Evolutionary conservation across 1,284 basidiomycete species (phyloP).

Genomic region (Cryptococcus maquisensis): DNA sequence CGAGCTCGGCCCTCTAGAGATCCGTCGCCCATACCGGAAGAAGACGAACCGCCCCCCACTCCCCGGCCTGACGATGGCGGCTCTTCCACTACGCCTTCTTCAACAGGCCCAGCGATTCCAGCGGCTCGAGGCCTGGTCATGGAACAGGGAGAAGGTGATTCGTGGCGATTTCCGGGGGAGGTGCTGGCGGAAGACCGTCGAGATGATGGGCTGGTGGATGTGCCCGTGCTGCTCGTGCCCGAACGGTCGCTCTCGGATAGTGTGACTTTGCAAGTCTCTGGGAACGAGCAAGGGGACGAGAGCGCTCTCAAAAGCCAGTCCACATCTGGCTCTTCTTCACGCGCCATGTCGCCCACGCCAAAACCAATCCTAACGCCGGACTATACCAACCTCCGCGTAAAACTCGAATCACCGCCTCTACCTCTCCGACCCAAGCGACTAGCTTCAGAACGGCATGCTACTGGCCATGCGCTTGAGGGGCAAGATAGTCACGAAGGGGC

Average conservation of each 20-base stretch:
- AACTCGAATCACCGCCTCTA: neutral
- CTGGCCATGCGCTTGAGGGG: neutral
- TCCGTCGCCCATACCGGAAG: constrained; percentile 11
- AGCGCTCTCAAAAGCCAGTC: too few species aligned
- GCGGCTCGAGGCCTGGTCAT: too few species aligned
- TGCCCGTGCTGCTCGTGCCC: constrained; percentile 12
- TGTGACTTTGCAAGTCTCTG: too few species aligned
- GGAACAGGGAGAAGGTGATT: too few species aligned
- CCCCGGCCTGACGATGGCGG: too few species aligned
- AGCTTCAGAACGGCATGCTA: neutral
- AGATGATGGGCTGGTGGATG: neutral
- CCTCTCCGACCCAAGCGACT: neutral
- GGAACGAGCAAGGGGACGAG: too few species aligned
- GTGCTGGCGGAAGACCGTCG: too few species aligned
- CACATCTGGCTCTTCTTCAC: neutral
- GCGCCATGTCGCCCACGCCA: neutral
- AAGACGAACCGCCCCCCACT: constrained; percentile 1
- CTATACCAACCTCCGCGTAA: neutral
- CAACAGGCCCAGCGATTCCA: too few species aligned
- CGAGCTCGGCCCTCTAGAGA: neutral
- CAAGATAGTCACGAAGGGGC: neutral
- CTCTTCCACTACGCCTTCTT: too few species aligned
- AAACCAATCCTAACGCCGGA: neutral
- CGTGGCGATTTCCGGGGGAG: too few species aligned
- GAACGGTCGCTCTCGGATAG: neutral